Conservation (phyloP, 345 rosid genomes). For the Eucalyptus sp. region DNA sequence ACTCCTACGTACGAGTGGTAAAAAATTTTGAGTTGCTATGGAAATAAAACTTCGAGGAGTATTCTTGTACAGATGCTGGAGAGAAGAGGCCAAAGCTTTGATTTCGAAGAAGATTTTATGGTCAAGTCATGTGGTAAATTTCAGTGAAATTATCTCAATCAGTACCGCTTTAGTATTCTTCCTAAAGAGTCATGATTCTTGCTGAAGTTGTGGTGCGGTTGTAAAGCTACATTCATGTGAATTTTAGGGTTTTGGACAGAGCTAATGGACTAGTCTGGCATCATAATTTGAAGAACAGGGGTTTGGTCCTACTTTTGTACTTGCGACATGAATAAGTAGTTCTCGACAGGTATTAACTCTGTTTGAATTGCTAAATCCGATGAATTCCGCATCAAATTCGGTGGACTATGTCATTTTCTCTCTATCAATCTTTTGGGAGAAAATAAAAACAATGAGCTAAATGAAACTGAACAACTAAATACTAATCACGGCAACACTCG, state of each 20-base stretch:
- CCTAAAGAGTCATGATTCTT: background rate
- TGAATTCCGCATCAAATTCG: background rate
- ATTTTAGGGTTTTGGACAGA: background rate
- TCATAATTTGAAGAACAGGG: background rate
- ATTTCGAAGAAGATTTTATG: background rate
- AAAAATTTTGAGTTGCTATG: background rate
- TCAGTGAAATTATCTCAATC: background rate
- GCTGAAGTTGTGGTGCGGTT: background rate
- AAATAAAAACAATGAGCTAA: background rate
- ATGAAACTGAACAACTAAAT: background rate
- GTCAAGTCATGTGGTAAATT: background rate
- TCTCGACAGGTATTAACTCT: background rate
- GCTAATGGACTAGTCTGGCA: background rate
- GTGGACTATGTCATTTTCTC: background rate
- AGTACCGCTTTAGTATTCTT: background rate
- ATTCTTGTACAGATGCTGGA: background rate
- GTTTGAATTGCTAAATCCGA: background rate
- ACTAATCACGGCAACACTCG: background rate
- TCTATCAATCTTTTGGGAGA: background rate
- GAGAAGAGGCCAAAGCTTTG: background rate
- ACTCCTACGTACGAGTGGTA: background rate
- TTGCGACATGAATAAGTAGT: background rate
- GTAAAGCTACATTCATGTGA: background rate
- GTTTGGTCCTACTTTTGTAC: background rate
- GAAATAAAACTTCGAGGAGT: background rate